Conservation (phyloP, 2,329 filamentous ascomycete species). For the Pseudogymnoascus sp. region DNA sequence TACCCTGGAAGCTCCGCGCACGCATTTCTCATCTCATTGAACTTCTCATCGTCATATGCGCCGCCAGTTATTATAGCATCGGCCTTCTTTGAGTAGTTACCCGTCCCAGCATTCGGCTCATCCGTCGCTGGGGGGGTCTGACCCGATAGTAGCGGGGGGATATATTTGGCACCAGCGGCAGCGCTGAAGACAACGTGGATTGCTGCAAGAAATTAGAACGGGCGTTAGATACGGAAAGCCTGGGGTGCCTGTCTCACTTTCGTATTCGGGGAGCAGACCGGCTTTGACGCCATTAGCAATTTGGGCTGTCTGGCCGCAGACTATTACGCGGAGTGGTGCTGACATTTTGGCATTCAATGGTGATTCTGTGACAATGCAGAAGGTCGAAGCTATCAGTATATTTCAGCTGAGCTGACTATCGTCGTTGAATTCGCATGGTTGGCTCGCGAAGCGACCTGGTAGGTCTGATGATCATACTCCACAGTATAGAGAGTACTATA, state of each 20-base stretch:
- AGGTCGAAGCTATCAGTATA: not conserved
- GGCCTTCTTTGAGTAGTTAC: slow-evolving; percentile 10
- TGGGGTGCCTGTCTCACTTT: slow-evolving; percentile 8
- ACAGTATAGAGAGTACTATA: too few relatives aligned
- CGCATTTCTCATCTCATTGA: slow-evolving; percentile 15
- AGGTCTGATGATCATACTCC: too few relatives aligned
- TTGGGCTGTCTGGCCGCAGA: not conserved
- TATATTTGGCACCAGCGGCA: slow-evolving; percentile 5
- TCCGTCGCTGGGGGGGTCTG: not conserved
- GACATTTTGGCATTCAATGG: not conserved
- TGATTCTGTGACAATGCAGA: not conserved
- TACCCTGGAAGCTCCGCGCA: slow-evolving; percentile 12
- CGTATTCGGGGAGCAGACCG: slow-evolving; percentile 14
- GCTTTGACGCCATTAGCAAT: slow-evolving; percentile 14
- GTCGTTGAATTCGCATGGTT: not conserved
- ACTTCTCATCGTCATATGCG: slow-evolving; percentile 15
- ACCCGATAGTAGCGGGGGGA: slow-evolving; percentile 12
- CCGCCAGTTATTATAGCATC: slow-evolving; percentile 13
- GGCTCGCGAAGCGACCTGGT: not conserved
- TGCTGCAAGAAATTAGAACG: slow-evolving; percentile 1
- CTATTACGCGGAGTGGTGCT: not conserved
- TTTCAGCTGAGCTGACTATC: not conserved
- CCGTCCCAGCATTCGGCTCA: slow-evolving; percentile 11
- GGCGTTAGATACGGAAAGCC: not conserved
- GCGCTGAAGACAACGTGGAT: slow-evolving; percentile 15